Conservation (phyloP, 1,284 basidiomycete genomes). For the Caloboletus firmus region DNA sequence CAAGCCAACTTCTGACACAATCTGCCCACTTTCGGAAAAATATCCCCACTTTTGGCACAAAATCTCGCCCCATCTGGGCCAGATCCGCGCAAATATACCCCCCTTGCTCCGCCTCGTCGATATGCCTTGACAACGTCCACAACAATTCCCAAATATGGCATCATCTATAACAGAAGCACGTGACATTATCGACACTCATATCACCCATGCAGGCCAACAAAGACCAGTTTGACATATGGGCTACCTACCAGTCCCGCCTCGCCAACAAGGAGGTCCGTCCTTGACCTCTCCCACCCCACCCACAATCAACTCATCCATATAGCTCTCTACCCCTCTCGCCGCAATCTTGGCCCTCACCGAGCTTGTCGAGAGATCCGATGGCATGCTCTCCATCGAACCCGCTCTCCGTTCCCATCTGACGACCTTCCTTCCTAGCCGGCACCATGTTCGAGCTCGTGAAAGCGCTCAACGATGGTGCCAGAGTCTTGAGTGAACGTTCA, state of each 20-base stretch:
- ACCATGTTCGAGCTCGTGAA: slow-evolving; percentile 91
- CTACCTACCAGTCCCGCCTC: slow-evolving; percentile 56
- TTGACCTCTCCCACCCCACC: accelerated
- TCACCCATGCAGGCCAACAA: slow-evolving; percentile 10
- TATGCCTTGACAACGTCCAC: slow-evolving; percentile 27
- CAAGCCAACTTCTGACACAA: slow-evolving; percentile 32
- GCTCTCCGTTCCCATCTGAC: slow-evolving; percentile 18
- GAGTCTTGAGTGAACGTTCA: slow-evolving; percentile 60
- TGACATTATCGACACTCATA: slow-evolving; percentile 9
- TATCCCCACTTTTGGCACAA: slow-evolving; percentile 9
- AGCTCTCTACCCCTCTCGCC: slow-evolving; percentile 86
- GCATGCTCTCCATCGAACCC: slow-evolving; percentile 35
- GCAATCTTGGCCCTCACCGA: slow-evolving; percentile 83
- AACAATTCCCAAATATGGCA: slow-evolving; percentile 18
- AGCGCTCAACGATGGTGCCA: slow-evolving; percentile 75
- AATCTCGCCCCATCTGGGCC: slow-evolving; percentile 7
- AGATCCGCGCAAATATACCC: slow-evolving; percentile 33
- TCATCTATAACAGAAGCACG: slow-evolving; percentile 5
- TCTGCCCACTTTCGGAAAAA: slow-evolving; percentile 22
- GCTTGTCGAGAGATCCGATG: slow-evolving; percentile 71
- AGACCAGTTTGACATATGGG: slow-evolving; percentile 53
- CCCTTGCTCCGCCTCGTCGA: slow-evolving; percentile 3
- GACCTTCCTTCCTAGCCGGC: slow-evolving; percentile 49
- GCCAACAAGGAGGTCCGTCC: slow-evolving; percentile 55
- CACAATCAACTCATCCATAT: neutral